Evolutionary conservation across 208 protist genomes (phyloP).

Genomic region (Acanthamoeba pearcei): DNA sequence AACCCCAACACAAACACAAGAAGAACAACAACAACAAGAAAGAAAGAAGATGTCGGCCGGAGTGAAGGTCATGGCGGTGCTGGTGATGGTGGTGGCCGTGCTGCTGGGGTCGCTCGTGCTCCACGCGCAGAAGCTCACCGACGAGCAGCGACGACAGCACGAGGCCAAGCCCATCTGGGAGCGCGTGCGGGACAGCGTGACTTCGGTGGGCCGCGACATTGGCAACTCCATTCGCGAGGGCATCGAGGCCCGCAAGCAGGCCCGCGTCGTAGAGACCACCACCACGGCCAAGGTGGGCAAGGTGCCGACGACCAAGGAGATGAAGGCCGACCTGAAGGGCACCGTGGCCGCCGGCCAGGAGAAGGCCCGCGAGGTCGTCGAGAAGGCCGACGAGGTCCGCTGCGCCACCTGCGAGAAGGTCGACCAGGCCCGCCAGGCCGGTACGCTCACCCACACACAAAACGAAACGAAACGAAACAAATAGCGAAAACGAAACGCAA

Average conservation of each 20-base stretch:
- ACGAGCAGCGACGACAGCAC: neutral
- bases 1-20: no score
- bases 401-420: constrained; percentile 54
- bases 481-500: neutral
- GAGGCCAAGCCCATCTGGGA: neutral
- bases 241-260: constrained; percentile 47
- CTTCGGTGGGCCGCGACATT: neutral
- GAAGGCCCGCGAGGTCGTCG: neutral
- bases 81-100: constrained; percentile 18
- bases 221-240: neutral
- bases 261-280: neutral
- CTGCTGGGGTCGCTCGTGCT: constrained; percentile 14
- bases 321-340: neutral
- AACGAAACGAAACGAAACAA: no score
- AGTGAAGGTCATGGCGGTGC: neutral
- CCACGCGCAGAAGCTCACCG: neutral
- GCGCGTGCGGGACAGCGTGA: neutral
- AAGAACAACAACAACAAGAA: neutral
- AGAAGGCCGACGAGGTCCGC: constrained; percentile 22
- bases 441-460: neutral
- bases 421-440: constrained; percentile 35
- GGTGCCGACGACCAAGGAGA: neutral
- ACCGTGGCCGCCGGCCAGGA: neutral
- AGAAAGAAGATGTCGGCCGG: neutral
- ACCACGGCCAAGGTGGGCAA: neutral